Evolutionary conservation across 345 rosid genomes (phyloP), one percentile per base, ranked within the genome.

Genomic region (Corchorus olitorius): DNA sequence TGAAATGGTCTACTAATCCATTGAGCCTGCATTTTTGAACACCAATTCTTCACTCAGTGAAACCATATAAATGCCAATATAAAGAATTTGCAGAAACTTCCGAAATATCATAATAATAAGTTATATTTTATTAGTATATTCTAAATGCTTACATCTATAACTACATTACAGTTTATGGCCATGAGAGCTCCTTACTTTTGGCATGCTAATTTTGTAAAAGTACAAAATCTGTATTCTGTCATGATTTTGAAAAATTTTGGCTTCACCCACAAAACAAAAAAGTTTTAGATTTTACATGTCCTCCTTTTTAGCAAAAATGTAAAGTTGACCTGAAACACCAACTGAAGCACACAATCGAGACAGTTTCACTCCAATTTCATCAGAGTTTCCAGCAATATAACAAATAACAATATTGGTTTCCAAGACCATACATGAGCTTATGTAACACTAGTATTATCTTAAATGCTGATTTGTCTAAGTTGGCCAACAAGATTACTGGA

Each of bases 1-100:
- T 93, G 81, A 91, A 89, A 79, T 93, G 90, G 77, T 93, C 98
- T 77, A 88, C 86, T 41, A 93, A 52, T 49, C 89, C 92, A 76
- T 82, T 90, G 76, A 93, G 62, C 76, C 98, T 93, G 87, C 84
- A 78, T 56, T 35, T 72, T 69, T 71, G 34, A 63, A 83, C 39
- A 15, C 66, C 68, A 64, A 17, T 73, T 68, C 65, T 22, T 72
- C 52, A 73, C 46, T 78, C 48, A n/a, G 46, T 35, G 19, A 75
- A 35, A 48, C 59, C 33, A 75, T 65, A 41, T 63, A 65, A 59
- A 62, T 46, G 71, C 8, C 34, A 43, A 43, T 19, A 56, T 50
- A 12, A 39, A 53, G 59, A 55, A 72, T 55, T 10, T 58, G 34
- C 6, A 53, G 43, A 19, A 22, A 8, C 46, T 43, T 68, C 7